A percentile compares a stretch with the other conserved stretches of the same genome.
These are phyloP conservation scores for Hammondia hammondi DNA, from an alignment of 169 alveolate genomes.

Conservation along the genomic window DNA sequence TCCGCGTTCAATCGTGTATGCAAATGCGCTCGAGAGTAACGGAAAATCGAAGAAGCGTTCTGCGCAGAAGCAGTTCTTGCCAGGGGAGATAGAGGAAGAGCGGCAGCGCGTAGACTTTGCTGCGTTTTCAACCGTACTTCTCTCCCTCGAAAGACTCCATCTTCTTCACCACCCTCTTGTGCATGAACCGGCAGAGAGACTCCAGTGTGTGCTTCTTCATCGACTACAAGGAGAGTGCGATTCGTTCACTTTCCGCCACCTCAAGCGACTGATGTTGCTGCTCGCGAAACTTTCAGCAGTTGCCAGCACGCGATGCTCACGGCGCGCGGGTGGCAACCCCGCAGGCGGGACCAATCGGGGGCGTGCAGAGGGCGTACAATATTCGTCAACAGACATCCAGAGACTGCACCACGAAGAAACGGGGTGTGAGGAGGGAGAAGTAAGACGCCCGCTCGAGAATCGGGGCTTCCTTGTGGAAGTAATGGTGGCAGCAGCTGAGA, in stretches of 20 bases:
- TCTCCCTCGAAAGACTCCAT: not conserved
- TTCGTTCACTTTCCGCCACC: conserved; percentile 14
- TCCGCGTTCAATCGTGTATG: not conserved
- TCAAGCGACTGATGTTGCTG: conserved; percentile 38
- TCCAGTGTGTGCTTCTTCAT: not conserved
- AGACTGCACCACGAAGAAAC: not conserved
- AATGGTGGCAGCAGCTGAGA: conserved; percentile 5
- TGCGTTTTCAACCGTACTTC: not conserved
- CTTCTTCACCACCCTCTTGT: conserved; percentile 32
- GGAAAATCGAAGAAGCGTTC: not conserved
- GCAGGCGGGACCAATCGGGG: not conserved
- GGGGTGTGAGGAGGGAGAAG: not conserved
- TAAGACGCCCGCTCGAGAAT: conserved; percentile 1
- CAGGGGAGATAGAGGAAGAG: not conserved
- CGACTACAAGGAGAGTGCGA: conserved; percentile 4
- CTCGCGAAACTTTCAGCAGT: conserved; percentile 23
- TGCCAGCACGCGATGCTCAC: not conserved
- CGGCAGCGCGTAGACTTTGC: conserved; percentile 31
- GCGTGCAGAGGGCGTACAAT: not conserved
- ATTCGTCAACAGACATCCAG: not conserved
- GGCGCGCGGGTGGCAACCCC: not conserved
- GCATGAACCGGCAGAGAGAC: not conserved
- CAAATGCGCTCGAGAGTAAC: not conserved
- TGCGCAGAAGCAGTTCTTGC: not conserved
- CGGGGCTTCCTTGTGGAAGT: conserved; percentile 8